Base-by-base conservation (phyloP, 2,329 filamentous ascomycete genomes). In the Sclerotinia trifoliorum region DNA sequence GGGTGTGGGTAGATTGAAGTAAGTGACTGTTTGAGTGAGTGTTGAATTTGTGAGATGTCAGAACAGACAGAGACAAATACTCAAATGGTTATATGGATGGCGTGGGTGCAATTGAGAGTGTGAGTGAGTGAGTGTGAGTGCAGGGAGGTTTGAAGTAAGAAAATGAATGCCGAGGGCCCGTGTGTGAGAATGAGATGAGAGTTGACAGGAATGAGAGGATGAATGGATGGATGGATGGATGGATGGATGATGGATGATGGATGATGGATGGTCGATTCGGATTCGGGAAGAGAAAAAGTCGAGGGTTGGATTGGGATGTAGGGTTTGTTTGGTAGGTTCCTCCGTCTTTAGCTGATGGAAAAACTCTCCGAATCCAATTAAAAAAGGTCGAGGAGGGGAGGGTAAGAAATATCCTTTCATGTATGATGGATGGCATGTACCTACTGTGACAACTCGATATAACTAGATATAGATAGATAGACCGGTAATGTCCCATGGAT, bases 401-500 rank as follows among this genome's bases (percentile, higher is more conserved):
- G 32, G 32, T 8, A 8, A 35, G 32, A 35, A 8, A 35, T 39
- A 39, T 39, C 10, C 35, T 24, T 32, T 54, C n/a, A 24, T 32
- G 15, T 29, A 5, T 5, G 29, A 29, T 29, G 29, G 29, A 29
- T 29, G 29, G 29, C 5, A 29, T 29, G 29, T 29, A 29, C 3
- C 29, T n/a, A n/a, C 19, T n/a, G 52, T 55, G 52, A 55, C 29
- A 35, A 35, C 13, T 57, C n/a, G n/a, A n/a, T n/a, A n/a, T n/a
- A n/a, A n/a, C n/a, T n/a, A n/a, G n/a, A n/a, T n/a, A n/a, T n/a
- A 17, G 32, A 19, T 39, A 56, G 32, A 56, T 42, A 42, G 24
- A 42, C 55, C 55, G 55, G 35, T 42, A 57, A 57, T 44, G 26
- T 57, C 35, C 55, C 55, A 57, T 57, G 13, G 1, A 57, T 44